Conservation (phyloP, 148 eudicot species). For the Vaccinium corymbosum region DNA sequence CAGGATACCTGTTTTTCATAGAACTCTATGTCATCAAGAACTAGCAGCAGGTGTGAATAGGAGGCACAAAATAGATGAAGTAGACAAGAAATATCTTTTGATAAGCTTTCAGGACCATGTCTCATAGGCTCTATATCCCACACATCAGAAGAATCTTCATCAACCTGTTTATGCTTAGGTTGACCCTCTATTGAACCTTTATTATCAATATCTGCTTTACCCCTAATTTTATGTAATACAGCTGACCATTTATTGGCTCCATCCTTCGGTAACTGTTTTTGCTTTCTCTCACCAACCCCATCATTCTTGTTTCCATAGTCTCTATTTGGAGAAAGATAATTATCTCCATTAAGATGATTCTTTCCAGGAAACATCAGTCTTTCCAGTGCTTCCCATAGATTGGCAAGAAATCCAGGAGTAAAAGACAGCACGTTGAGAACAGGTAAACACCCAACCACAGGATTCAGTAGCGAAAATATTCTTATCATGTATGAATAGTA, state of each 20-base stretch:
- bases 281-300: conserved; percentile 46
- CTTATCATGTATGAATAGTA: conserved; percentile 75
- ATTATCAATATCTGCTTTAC: conserved; percentile 45
- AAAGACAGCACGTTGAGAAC: conserved; percentile 88
- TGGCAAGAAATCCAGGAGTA: conserved; percentile 84
- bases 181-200: conserved; percentile 21
- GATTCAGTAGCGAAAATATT: conserved; percentile 62
- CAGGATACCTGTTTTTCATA: conserved; percentile 84
- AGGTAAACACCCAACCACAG: conserved; percentile 54
- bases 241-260: conserved; percentile 62
- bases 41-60: conserved; percentile 79
- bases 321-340: conserved; percentile 18
- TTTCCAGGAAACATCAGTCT: conserved; percentile 42
- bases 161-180: conserved; percentile 22
- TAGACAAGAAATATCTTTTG: conserved; percentile 64
- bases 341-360: conserved; percentile 26
- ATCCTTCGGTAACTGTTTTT: conserved; percentile 48
- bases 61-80: conserved; percentile 82
- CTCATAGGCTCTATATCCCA: conserved; percentile 76
- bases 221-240: conserved; percentile 59
- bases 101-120: conserved; percentile 60
- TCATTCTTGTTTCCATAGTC: conserved; percentile 28
- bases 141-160: conserved; percentile 41
- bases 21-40: conserved; percentile 93
- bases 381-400: conserved; percentile 70